A percentile compares a stretch with the other conserved stretches of the same genome.
Conservation (phyloP, 768 basidiomycete genomes). For the Lactarius indigo region DNA sequence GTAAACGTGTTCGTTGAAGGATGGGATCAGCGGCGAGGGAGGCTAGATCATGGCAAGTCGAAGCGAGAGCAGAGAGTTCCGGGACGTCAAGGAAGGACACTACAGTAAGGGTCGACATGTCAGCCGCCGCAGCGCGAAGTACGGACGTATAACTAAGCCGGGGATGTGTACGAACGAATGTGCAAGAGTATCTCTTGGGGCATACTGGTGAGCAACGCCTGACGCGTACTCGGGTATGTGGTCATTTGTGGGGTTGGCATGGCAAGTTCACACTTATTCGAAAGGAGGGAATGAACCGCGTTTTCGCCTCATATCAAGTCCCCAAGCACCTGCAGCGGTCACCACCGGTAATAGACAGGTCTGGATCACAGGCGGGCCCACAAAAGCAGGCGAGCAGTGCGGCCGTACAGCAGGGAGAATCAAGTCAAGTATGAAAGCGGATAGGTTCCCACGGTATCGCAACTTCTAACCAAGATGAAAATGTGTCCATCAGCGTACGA, state of each 20-base stretch:
- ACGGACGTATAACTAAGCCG: neutral
- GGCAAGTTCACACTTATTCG: neutral
- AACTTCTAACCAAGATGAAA: conserved; percentile 10
- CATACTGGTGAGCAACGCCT: conserved; percentile 2
- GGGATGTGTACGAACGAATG: conserved; percentile 16
- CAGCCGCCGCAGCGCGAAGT: conserved; percentile 6
- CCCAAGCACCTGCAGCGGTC: neutral
- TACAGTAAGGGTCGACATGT: conserved; percentile 42
- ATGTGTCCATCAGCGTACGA: conserved; percentile 10
- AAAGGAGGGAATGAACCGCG: neutral
- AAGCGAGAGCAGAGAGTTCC: conserved; percentile 55
- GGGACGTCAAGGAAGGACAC: conserved; percentile 74
- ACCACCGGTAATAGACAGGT: neutral
- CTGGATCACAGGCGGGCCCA: neutral
- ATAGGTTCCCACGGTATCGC: neutral
- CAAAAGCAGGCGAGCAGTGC: neutral
- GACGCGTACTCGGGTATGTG: neutral
- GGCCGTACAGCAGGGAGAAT: neutral
- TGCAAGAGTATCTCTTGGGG: conserved; percentile 18
- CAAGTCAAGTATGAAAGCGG: neutral
- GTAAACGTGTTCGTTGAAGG: conserved; percentile 58
- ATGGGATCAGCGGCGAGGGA: conserved; percentile 57
- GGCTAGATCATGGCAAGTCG: conserved; percentile 45
- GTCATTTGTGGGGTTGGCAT: neutral
- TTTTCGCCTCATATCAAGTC: neutral